Percentiles rank a stretch among this genome's conserved stretches.
Evolutionary conservation across 2,329 filamentous ascomycete species (phyloP).

Genomic region (Fusarium stilboides): DNA sequence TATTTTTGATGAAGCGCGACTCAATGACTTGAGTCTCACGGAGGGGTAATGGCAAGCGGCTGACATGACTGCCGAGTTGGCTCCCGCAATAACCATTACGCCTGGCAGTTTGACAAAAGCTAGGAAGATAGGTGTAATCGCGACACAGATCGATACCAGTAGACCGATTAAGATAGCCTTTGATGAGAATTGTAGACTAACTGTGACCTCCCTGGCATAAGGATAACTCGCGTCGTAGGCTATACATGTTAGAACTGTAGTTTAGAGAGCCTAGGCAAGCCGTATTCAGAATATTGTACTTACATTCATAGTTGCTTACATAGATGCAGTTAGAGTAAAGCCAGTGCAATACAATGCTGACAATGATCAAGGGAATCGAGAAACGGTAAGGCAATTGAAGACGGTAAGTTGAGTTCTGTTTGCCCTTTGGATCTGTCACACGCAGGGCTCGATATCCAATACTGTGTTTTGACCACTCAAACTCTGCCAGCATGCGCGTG

Average conservation of each 20-base stretch:
- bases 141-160: slow-evolving; percentile 8
- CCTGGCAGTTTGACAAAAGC: slow-evolving; percentile 31
- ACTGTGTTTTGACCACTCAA: slow-evolving; percentile 36
- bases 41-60: slow-evolving; percentile 36
- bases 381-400: slow-evolving; percentile 45
- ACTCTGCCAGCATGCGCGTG: slow-evolving; percentile 40
- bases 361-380: slow-evolving; percentile 37
- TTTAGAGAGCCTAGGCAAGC: neutral
- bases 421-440: slow-evolving; percentile 32
- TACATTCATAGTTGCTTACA: slow-evolving; percentile 42
- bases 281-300: neutral
- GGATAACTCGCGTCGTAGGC: slow-evolving; percentile 9
- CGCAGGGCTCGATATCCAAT: slow-evolving; percentile 25
- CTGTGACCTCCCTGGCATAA: neutral
- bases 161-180: slow-evolving; percentile 26
- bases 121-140: slow-evolving; percentile 15
- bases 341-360: slow-evolving; percentile 42
- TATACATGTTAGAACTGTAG: neutral
- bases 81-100: slow-evolving; percentile 30
- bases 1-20: neutral
- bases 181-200: slow-evolving; percentile 32
- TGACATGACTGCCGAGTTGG: slow-evolving; percentile 38
- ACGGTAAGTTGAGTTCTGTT: slow-evolving; percentile 39
- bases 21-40: slow-evolving; percentile 4
- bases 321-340: slow-evolving; percentile 42